phyloP scores from a whole-genome alignment of 1,284 basidiomycete genomes.

The Ganoderma leucocontextum region DNA sequence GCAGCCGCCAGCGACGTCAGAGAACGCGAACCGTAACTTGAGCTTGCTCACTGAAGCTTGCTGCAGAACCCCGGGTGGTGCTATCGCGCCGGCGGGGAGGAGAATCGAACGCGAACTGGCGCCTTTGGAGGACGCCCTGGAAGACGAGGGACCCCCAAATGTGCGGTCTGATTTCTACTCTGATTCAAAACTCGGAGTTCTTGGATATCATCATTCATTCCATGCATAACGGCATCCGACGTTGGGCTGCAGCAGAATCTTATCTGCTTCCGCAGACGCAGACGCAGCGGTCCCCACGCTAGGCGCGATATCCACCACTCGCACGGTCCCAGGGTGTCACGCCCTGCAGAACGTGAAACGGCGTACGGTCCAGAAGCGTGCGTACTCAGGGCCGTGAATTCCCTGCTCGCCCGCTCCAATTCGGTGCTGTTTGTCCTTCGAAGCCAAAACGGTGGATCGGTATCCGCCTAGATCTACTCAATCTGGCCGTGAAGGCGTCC shows the following conservation, averaged over 20 bases:
- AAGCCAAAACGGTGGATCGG: constrained; percentile 34
- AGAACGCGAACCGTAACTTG: constrained; percentile 28
- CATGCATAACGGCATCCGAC: constrained; percentile 41
- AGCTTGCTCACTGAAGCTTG: constrained; percentile 27
- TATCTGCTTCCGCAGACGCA: constrained; percentile 37
- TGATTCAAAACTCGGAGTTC: constrained; percentile 30
- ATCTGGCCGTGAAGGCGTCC: constrained; percentile 37
- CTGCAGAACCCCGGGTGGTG: constrained; percentile 6
- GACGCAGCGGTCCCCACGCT: constrained; percentile 28
- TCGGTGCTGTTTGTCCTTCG: constrained; percentile 37
- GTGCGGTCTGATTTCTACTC: constrained; percentile 32
- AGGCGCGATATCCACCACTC: constrained; percentile 31
- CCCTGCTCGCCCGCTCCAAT: constrained; percentile 32
- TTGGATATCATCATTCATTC: constrained; percentile 37
- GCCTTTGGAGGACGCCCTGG: constrained; percentile 18
- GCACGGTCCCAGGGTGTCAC: constrained; percentile 40
- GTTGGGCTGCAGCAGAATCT: constrained; percentile 36
- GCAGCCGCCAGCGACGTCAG: constrained; percentile 30
- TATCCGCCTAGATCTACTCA: constrained; percentile 35
- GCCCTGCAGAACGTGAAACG: constrained; percentile 34
- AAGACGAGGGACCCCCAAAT: constrained; percentile 19
- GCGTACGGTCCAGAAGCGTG: constrained; percentile 37
- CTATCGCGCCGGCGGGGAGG: constrained; percentile 19
- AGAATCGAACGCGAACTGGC: constrained; percentile 26
- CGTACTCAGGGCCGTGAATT: constrained; percentile 39